Conservation (phyloP, 805 yeast genomes). For the Kazachstania psychrophila region DNA sequence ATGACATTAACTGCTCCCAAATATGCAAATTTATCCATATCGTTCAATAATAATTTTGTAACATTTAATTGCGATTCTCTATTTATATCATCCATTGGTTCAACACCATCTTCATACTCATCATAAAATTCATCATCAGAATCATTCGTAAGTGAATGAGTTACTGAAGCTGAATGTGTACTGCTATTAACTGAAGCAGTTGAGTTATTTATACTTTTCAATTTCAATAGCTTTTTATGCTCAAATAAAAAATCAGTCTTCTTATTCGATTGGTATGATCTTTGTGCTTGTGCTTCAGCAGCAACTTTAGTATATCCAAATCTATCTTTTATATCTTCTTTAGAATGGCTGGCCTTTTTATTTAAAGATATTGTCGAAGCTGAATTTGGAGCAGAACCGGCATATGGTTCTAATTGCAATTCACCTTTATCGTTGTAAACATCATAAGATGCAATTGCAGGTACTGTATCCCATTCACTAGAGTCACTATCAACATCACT, state of each 20-base stretch:
- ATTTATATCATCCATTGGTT: conserved; percentile 29
- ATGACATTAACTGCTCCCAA: conserved; percentile 74
- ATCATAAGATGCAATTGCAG: conserved; percentile 66
- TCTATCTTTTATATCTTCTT: conserved; percentile 4
- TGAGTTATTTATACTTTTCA: conserved; percentile 9
- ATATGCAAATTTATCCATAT: conserved; percentile 83
- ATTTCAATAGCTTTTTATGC: conserved; percentile 23
- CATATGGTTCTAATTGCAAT: conserved; percentile 36
- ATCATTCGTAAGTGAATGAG: background rate
- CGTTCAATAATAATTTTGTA: conserved; percentile 73
- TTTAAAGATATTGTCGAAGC: conserved; percentile 15
- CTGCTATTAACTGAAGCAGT: conserved; percentile 7
- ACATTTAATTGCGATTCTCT: conserved; percentile 51
- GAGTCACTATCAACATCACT: too few species aligned
- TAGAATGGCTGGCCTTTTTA: background rate
- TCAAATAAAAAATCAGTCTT: conserved; percentile 49
- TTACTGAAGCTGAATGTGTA: conserved; percentile 2
- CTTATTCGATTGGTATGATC: conserved; percentile 46
- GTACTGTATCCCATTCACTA: conserved; percentile 75
- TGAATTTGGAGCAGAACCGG: conserved; percentile 4
- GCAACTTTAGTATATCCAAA: conserved; percentile 82
- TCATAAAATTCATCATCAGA: conserved; percentile 28
- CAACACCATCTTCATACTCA: conserved; percentile 35
- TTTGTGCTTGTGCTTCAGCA: conserved; percentile 75
- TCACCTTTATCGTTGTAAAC: conserved; percentile 76